Conservation (phyloP, 2,329 filamentous ascomycete genomes). For the Neonectria punicea region DNA sequence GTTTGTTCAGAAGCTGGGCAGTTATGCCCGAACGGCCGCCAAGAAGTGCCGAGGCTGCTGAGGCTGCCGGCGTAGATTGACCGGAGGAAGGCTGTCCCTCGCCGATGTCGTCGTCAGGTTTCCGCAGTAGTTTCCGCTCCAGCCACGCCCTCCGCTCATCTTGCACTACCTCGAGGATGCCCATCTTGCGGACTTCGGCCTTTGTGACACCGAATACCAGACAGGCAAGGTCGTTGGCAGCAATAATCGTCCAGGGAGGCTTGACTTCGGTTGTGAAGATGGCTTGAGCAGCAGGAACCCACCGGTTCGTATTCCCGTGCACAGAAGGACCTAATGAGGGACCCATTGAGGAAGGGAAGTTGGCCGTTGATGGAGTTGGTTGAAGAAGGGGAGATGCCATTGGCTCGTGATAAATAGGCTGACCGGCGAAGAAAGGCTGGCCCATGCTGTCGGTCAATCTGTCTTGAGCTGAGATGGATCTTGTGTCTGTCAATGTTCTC, state of each 20-base stretch:
- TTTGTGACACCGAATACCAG: slow-evolving; percentile 99
- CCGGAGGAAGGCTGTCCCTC: slow-evolving; percentile 47
- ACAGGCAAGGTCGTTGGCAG: slow-evolving; percentile 95
- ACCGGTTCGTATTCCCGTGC: slow-evolving; percentile 91
- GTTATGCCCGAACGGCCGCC: slow-evolving; percentile 82
- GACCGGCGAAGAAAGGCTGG: slow-evolving; percentile 75
- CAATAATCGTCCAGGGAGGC: slow-evolving; percentile 93
- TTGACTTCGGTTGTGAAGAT: slow-evolving; percentile 96
- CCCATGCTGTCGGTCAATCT: slow-evolving; percentile 87
- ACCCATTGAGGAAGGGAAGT: slow-evolving; percentile 60
- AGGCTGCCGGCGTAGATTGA: slow-evolving; percentile 50
- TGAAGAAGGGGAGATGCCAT: slow-evolving; percentile 56
- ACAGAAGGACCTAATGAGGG: slow-evolving; percentile 66
- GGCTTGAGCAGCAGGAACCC: slow-evolving; percentile 90
- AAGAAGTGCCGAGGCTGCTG: slow-evolving; percentile 65
- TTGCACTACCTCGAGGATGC: slow-evolving; percentile 94
- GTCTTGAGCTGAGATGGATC: slow-evolving; percentile 78
- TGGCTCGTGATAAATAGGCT: slow-evolving; percentile 50
- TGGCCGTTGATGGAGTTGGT: slow-evolving; percentile 53
- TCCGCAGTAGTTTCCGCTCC: slow-evolving; percentile 79
- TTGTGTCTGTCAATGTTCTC: slow-evolving; percentile 87
- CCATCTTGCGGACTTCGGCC: slow-evolving; percentile 92
- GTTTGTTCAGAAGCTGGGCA: slow-evolving; percentile 87
- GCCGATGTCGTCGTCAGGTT: slow-evolving; percentile 49
- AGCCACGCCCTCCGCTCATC: slow-evolving; percentile 90